Evolutionary conservation across 2,329 filamentous ascomycete genomes (phyloP), one percentile per base, ranked within the genome.

Genomic region (Atkinsonella texensis): DNA sequence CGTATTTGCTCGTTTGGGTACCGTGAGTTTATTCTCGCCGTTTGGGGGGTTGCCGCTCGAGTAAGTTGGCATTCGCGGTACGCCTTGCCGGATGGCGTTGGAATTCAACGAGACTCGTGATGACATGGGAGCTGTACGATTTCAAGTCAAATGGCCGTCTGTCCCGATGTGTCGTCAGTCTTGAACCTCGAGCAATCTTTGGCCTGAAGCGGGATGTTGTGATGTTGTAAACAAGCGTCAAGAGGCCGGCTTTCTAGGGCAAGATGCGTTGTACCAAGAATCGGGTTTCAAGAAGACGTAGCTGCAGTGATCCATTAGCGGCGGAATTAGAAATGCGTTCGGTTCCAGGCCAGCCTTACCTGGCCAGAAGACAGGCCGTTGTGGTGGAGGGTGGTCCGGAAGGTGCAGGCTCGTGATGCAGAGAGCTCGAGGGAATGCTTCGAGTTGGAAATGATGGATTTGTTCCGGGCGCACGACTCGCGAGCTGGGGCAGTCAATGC

Each of bases 1-100:
- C 10, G 74, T 77, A 54, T 70, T 72, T 12, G 74, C 71, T 58
- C 73, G 67, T 62, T 73, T 72, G n/a, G 67, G 60, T 4, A 62
- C 60, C 52, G 61, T 60, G 50, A 65, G 58, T 48, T 62, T 58
- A 53, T 68, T 63, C 42, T 60, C 59, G 28, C 65, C 58, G 35
- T 65, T 59, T 28, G 64, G 45, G 59, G 53, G 41, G 52, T 49
- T 56, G 55, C 59, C 61, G 49, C 55, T 58, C 3, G 60, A 59
- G 44, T 59, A 62, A 35, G 68, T 67, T n/a, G 64, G 53, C 39
- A 60, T 56, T 11, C 68, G 64, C 41, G 59, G 53, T 23, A 60
- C 54, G 32, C 57, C 57, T 12, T 65, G 66, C 35, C 64, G 67
- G 59, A 60, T 58, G 51, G 59, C 57, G 13, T 59, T 52, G 53